A percentile compares a stretch with the other conserved stretches of the same genome.
Evolutionary conservation across 2,329 filamentous ascomycete genomes (phyloP).

Genomic region (Trichoderma afroharzianum): DNA sequence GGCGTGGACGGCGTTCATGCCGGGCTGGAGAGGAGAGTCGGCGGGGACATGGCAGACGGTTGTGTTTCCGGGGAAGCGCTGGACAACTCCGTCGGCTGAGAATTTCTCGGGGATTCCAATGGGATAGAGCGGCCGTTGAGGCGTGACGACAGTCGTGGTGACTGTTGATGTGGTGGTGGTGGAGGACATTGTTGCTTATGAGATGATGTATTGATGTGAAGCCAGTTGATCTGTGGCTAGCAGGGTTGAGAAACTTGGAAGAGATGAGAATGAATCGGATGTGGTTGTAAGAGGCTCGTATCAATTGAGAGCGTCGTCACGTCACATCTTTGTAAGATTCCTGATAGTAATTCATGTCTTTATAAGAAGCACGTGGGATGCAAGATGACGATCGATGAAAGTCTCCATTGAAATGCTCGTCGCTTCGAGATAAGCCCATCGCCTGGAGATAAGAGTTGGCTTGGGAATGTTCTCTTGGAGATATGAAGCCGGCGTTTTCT

Average conservation of each 20-base stretch:
- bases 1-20: slow-evolving; percentile 19
- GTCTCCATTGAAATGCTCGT: not conserved
- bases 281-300: not conserved
- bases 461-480: not conserved
- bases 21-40: slow-evolving; percentile 16
- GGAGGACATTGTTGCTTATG: not conserved
- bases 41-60: slow-evolving; percentile 21
- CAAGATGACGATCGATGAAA: not conserved
- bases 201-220: not conserved
- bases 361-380: not conserved
- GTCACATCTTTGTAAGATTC: no score
- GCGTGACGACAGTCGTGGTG: not conserved
- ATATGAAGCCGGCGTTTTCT: not conserved
- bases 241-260: not conserved
- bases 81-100: slow-evolving; percentile 17
- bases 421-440: not conserved
- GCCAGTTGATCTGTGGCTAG: not conserved
- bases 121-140: slow-evolving; percentile 18
- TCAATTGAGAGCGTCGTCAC: not conserved
- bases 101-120: slow-evolving; percentile 21
- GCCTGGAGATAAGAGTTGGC: not conserved
- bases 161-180: not conserved
- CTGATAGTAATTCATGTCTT: not conserved
- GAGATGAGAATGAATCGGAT: not conserved
- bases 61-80: slow-evolving; percentile 22